Percentiles rank a stretch among this genome's conserved stretches.
Conservation (phyloP, 768 basidiomycete species). For the Phlebiopsis flavidoalba region DNA sequence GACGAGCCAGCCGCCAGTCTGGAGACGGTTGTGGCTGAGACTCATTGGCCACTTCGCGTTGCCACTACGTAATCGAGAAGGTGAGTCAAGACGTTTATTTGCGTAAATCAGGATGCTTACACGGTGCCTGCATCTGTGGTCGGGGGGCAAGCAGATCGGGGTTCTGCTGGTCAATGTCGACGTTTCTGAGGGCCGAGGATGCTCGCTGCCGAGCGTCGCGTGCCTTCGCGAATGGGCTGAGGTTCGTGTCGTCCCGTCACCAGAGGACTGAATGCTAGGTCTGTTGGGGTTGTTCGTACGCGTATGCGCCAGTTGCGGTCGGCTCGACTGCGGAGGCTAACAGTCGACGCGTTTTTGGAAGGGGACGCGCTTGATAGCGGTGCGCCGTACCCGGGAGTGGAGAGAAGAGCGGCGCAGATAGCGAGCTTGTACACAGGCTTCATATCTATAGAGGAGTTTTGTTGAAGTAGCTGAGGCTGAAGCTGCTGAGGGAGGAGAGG, state of each 20-base stretch:
- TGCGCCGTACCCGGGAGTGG: background rate
- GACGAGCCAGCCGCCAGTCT: slow-evolving; percentile 30
- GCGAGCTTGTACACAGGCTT: background rate
- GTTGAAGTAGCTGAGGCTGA: background rate
- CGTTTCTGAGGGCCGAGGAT: slow-evolving; percentile 29
- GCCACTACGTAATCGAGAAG: background rate
- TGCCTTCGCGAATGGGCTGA: slow-evolving; percentile 17
- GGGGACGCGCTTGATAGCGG: background rate
- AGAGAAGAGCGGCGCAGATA: background rate
- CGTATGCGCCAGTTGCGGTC: background rate
- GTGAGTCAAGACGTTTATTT: background rate
- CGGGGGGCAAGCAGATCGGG: slow-evolving; percentile 28
- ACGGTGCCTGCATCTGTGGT: slow-evolving; percentile 27
- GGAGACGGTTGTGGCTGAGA: slow-evolving; percentile 27
- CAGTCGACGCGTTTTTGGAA: too few species aligned
- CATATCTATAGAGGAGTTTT: background rate
- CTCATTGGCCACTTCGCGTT: slow-evolving; percentile 29
- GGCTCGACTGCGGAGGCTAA: background rate
- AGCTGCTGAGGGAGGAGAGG: background rate
- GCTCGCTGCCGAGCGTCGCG: slow-evolving; percentile 20
- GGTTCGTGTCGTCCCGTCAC: slow-evolving; percentile 10
- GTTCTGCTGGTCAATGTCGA: slow-evolving; percentile 25
- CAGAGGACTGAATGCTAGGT: background rate
- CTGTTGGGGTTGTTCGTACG: background rate
- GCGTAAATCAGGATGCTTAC: slow-evolving; percentile 11